Evolutionary conservation across 192 early-diverging fungal genomes (phyloP).

Genomic region (Dissophora globulifera): DNA sequence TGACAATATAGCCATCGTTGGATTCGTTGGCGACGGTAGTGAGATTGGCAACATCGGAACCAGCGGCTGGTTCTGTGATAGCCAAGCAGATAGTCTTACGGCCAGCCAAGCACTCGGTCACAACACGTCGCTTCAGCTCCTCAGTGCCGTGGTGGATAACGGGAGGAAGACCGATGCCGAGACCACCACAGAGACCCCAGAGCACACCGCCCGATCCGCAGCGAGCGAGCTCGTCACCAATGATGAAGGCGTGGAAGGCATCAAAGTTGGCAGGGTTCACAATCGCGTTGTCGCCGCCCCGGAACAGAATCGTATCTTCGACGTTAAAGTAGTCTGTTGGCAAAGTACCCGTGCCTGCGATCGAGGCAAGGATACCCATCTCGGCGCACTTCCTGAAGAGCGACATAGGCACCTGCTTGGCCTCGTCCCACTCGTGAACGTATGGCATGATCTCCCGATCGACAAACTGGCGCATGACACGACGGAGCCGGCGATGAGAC

Average conservation of each 20-base stretch:
- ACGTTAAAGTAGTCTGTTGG: conserved; percentile 45
- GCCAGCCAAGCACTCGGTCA: conserved; percentile 71
- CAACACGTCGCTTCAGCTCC: conserved; percentile 73
- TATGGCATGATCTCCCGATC: conserved; percentile 82
- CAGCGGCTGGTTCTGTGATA: conserved; percentile 80
- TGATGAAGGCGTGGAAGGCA: conserved; percentile 76
- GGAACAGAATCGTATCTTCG: conserved; percentile 28
- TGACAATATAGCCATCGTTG: conserved; percentile 80
- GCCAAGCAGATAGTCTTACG: conserved; percentile 83
- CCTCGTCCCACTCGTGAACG: conserved; percentile 86
- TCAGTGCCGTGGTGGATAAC: conserved; percentile 75
- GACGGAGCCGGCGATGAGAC: conserved; percentile 71
- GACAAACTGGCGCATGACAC: conserved; percentile 74
- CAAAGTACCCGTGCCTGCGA: conserved; percentile 48
- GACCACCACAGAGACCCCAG: conserved; percentile 82
- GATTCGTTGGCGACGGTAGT: conserved; percentile 72
- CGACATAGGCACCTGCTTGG: conserved; percentile 75
- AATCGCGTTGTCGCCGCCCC: conserved; percentile 32
- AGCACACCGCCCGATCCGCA: conserved; percentile 83
- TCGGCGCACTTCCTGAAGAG: conserved; percentile 79
- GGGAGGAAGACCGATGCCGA: conserved; percentile 80
- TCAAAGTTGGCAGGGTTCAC: conserved; percentile 68
- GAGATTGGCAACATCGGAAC: conserved; percentile 82
- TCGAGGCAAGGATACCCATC: conserved; percentile 72
- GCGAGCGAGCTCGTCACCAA: conserved; percentile 82